Base-by-base conservation (phyloP, 2,329 filamentous ascomycete species). In the Ceratocystis alfenasii region DNA sequence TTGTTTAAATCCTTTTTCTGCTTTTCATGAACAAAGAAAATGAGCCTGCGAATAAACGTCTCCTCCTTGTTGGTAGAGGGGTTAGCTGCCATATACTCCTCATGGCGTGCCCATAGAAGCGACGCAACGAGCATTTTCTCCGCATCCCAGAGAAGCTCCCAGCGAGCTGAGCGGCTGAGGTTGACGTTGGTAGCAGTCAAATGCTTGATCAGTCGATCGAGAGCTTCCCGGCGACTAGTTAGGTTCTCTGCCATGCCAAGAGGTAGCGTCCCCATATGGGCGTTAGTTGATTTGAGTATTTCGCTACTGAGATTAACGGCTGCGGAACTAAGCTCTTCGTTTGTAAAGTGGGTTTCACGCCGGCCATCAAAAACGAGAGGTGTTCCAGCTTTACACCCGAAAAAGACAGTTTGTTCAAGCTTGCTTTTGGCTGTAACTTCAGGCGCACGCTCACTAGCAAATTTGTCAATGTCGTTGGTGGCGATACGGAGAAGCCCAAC, bases 401-500 rank as follows among this genome's bases (percentile, higher is more conserved):
- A 97, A 76, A 96, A 97, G 0, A 97, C 88, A 1, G 92, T 92
- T 76, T 99, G 92, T 72, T 96, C 90, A 50, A 99, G 81, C 75
- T 94, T 96, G 75, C 86, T 89, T 75, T 90, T 94, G 5, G 90
- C 88, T 0, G 89, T 92, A 17, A 95, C 83, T 69, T 79, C 76
- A 1, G 83, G 84, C 3, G 83, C 79, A 64, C 77, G 75, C 64
- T 82, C 81, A 68, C 81, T 82, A 12, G 79, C 79, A 70, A 87
- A 85, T 67, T 80, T 82, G 68, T 84, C 80, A 59, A 83, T 76
- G 63, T 87, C 82, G 6, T 80, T 79, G 22, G 83, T 79, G 20
- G 82, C 78, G 53, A 88, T 74, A 63, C 85, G 81, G 30, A 88
- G 76, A 22, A 83, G 77, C 17, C 86, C 86, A 1, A 81, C 81